phyloP scores from a whole-genome alignment of 2,329 filamentous ascomycete species.

The Gliomastix tumulicola region DNA sequence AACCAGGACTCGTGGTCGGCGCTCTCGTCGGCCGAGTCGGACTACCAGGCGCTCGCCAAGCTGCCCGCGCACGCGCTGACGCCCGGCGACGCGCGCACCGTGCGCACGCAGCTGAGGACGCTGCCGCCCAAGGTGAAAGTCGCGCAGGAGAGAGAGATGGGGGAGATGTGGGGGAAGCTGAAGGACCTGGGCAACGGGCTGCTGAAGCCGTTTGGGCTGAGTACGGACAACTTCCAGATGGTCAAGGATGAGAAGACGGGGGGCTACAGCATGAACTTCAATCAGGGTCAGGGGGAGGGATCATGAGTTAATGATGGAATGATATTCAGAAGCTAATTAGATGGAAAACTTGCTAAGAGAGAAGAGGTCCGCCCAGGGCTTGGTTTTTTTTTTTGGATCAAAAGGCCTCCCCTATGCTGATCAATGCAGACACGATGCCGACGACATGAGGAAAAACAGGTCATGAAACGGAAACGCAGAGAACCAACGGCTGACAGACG shows the following conservation, averaged over 20 bases:
- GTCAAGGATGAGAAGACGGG: conserved; percentile 83
- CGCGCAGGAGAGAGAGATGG: conserved; percentile 82
- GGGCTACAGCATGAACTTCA: conserved; percentile 91
- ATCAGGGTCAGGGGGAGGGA: conserved; percentile 20
- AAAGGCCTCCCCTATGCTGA: too few species aligned
- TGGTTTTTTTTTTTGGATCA: too few species aligned
- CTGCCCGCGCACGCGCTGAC: conserved; percentile 44
- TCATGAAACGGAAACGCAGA: not conserved
- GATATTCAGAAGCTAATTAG: not conserved
- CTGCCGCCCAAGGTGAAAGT: conserved; percentile 65
- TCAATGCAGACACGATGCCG: too few species aligned
- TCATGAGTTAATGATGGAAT: conserved; percentile 7
- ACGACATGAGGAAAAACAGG: not conserved
- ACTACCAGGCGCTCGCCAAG: conserved; percentile 63
- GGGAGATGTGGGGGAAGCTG: conserved; percentile 96
- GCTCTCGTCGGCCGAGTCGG: conserved; percentile 69
- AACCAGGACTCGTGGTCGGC: conserved; percentile 68
- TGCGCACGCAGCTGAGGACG: conserved; percentile 56
- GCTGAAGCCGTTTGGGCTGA: conserved; percentile 86
- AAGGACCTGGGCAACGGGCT: conserved; percentile 90
- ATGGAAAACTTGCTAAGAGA: not conserved
- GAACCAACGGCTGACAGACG: too few species aligned
- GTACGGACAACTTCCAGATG: conserved; percentile 92
- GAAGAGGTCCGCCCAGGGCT: too few species aligned
- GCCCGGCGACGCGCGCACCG: conserved; percentile 58